These are phyloP conservation scores for Starmerella vitae DNA, from an alignment of 805 yeast species.

Conservation along the genomic window DNA sequence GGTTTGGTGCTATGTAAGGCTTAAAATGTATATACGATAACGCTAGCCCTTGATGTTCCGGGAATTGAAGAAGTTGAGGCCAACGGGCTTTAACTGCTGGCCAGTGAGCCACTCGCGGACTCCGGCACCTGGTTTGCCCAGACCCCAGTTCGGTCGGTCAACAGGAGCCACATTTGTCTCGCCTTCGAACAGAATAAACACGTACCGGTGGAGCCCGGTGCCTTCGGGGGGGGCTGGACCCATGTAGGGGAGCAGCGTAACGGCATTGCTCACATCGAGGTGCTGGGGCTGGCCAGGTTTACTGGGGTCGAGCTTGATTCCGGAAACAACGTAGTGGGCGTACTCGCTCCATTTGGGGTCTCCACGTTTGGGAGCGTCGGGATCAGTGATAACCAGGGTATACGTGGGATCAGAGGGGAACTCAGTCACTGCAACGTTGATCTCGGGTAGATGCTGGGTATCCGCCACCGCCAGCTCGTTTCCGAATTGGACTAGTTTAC, in stretches of 20 bases:
- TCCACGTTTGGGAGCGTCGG: conserved; percentile 77
- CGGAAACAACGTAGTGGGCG: conserved; percentile 53
- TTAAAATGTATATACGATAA: background rate
- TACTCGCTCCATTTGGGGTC: conserved; percentile 84
- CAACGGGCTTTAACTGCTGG: conserved; percentile 48
- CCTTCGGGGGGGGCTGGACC: conserved; percentile 89
- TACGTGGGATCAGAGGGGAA: conserved; percentile 41
- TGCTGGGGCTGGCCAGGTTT: conserved; percentile 22
- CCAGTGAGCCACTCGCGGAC: conserved; percentile 54
- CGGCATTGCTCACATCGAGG: conserved; percentile 29
- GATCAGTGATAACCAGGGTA: conserved; percentile 74
- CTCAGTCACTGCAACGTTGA: conserved; percentile 49
- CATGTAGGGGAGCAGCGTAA: conserved; percentile 41
- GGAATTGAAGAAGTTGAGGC: conserved; percentile 76
- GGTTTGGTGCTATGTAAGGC: background rate
- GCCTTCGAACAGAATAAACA: conserved; percentile 52
- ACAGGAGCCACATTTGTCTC: conserved; percentile 18
- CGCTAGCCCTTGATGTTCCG: conserved; percentile 35
- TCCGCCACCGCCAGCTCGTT: conserved; percentile 51
- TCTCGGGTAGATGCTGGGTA: conserved; percentile 52
- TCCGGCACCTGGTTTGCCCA: conserved; percentile 68
- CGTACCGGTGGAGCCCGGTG: conserved; percentile 80
- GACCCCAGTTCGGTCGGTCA: conserved; percentile 72
- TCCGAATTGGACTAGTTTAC: conserved; percentile 65
- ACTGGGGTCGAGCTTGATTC: conserved; percentile 24